A percentile compares a stretch with the other conserved stretches of the same genome.
Evolutionary conservation across 2,329 filamentous ascomycete genomes (phyloP).

Genomic region (Diaporthe citri): DNA sequence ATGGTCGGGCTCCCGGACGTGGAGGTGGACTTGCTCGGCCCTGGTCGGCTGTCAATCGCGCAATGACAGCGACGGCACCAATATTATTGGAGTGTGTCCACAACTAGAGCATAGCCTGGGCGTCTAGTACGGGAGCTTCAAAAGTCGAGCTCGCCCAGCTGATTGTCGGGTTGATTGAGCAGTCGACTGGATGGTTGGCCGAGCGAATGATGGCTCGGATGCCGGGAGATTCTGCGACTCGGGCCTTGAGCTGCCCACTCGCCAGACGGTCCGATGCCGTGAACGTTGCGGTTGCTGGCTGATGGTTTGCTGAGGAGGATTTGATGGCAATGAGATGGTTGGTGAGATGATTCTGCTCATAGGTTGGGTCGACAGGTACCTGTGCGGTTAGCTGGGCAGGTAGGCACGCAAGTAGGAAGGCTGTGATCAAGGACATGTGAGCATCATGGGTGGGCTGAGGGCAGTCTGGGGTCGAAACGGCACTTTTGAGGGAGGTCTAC

Average conservation of each 20-base stretch:
- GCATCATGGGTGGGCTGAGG: slow-evolving; percentile 4
- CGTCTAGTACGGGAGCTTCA: not conserved
- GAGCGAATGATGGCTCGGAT: not conserved
- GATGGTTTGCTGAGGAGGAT: not conserved
- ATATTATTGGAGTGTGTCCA: not conserved
- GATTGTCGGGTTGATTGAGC: not conserved
- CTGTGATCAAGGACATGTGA: not conserved
- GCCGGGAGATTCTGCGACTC: not conserved
- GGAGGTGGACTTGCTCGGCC: not conserved
- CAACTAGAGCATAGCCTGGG: not conserved
- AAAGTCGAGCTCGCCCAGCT: not conserved
- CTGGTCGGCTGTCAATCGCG: slow-evolving; percentile 22
- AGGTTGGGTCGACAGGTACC: not conserved
- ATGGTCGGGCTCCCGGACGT: slow-evolving; percentile 12
- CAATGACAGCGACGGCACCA: not conserved
- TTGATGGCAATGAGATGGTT: not conserved
- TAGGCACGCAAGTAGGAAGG: not conserved
- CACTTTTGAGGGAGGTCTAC: slow-evolving; percentile 3
- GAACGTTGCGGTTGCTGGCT: not conserved
- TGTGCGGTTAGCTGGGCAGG: not conserved
- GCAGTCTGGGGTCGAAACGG: not conserved
- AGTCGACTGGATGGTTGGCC: not conserved
- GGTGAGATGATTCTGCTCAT: not conserved
- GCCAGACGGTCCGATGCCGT: not conserved
- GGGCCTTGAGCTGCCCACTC: not conserved